Conservation (phyloP, 2,329 filamentous ascomycete species). For the Xylariaceae sp. region DNA sequence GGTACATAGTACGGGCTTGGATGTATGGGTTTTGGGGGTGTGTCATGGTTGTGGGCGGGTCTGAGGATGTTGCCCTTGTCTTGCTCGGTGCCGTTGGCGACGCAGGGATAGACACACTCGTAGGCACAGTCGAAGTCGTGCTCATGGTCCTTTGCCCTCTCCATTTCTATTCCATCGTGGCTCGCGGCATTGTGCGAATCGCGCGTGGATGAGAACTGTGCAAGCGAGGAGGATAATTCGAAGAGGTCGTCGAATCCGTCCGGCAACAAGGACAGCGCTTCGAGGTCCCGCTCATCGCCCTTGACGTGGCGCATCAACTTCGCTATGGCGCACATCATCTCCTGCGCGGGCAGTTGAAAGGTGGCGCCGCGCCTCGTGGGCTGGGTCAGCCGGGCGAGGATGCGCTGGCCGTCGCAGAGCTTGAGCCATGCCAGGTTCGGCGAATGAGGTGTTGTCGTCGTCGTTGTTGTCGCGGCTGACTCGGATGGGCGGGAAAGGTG, state of each 20-base stretch:
- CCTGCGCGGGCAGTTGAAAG: slow-evolving; percentile 36
- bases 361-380: slow-evolving; percentile 42
- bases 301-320: not conserved
- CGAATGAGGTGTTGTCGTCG: not conserved
- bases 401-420: slow-evolving; percentile 50
- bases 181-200: no score
- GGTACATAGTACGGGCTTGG: slow-evolving; percentile 1
- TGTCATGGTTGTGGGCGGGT: no score
- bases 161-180: no score
- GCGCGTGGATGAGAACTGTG: not conserved
- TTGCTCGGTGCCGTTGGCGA: no score
- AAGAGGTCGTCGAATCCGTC: not conserved
- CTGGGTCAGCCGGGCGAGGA: slow-evolving; percentile 47
- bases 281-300: not conserved
- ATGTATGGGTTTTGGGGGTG: not conserved
- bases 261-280: not conserved
- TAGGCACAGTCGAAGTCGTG: not conserved
- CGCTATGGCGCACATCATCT: slow-evolving; percentile 29
- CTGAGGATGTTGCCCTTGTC: no score
- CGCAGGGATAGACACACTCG: not conserved
- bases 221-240: not conserved
- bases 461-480: not conserved
- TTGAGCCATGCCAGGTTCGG: slow-evolving; percentile 53
- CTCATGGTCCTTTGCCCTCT: no score
- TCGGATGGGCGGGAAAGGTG: not conserved